A percentile compares a stretch with the other conserved stretches of the same genome.
Conservation (phyloP, 352 stramenopile genomes). For the Pythium phragmitis region DNA sequence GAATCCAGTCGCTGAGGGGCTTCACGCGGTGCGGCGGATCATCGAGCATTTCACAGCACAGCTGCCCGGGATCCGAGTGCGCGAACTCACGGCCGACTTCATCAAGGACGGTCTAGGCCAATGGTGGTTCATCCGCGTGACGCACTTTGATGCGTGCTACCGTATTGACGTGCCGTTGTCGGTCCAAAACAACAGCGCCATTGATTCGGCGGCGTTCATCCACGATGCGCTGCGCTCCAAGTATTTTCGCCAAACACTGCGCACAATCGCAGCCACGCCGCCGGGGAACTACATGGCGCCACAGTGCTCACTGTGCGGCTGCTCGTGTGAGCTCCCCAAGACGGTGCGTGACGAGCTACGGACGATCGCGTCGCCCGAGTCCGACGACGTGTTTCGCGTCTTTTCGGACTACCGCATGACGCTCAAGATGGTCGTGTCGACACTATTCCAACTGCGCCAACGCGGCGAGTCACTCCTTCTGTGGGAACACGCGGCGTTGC, state of each 20-base stretch:
- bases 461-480: conserved; percentile 45
- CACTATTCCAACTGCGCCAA: conserved; percentile 64
- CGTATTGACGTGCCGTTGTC: conserved; percentile 31
- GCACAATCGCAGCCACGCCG: background rate
- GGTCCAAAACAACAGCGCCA: conserved; percentile 22
- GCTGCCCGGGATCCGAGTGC: conserved; percentile 55
- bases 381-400: conserved; percentile 31
- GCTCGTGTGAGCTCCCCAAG: conserved; percentile 45
- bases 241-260: conserved; percentile 33
- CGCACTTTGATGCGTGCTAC: conserved; percentile 51
- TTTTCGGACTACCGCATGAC: conserved; percentile 71
- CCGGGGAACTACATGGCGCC: conserved; percentile 25
- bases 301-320: conserved; percentile 61
- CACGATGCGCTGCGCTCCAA: conserved; percentile 44
- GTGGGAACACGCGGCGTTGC: conserved; percentile 63
- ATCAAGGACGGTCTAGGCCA: conserved; percentile 55
- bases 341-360: conserved; percentile 40
- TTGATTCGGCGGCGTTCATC: conserved; percentile 31
- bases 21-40: conserved; percentile 50
- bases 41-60: conserved; percentile 65
- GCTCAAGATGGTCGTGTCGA: conserved; percentile 73
- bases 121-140: conserved; percentile 74
- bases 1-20: conserved; percentile 44
- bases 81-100: conserved; percentile 62
- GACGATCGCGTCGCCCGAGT: conserved; percentile 5